Conservation (phyloP, 305 asterid species). For the Solanum hybrid region DNA sequence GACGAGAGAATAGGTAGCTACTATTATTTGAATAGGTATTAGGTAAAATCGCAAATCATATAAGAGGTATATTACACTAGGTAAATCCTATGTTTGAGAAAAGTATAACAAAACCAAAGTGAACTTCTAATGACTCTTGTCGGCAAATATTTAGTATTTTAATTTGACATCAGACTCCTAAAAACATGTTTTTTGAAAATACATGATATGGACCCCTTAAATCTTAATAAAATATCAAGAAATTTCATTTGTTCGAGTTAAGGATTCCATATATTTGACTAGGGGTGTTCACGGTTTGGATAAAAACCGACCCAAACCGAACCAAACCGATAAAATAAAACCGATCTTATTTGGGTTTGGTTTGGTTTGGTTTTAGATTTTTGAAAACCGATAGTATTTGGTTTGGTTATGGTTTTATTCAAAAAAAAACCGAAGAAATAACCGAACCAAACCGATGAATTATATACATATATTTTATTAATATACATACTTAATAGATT, state of each 20-base stretch:
- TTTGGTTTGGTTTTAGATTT: too few species aligned
- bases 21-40: neutral
- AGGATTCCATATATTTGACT: constrained; percentile 17
- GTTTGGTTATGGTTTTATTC: too few species aligned
- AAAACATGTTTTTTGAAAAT: constrained; percentile 10
- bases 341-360: too few species aligned
- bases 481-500: too few species aligned
- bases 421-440: too few species aligned
- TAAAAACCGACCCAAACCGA: too few species aligned
- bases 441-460: too few species aligned
- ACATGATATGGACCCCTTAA: constrained; percentile 20
- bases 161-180: constrained; percentile 21
- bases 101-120: neutral
- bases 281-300: too few species aligned
- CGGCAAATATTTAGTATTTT: neutral
- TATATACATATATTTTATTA: too few species aligned
- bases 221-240: neutral
- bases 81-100: neutral
- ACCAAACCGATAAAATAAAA: too few species aligned
- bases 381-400: too few species aligned
- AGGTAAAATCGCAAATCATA: neutral
- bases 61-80: neutral
- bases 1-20: neutral
- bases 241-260: neutral
- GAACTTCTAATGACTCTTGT: neutral